Evolutionary conservation across 2,329 filamentous ascomycete genomes (phyloP).

Genomic region (Pseudogymnoascus sp.): DNA sequence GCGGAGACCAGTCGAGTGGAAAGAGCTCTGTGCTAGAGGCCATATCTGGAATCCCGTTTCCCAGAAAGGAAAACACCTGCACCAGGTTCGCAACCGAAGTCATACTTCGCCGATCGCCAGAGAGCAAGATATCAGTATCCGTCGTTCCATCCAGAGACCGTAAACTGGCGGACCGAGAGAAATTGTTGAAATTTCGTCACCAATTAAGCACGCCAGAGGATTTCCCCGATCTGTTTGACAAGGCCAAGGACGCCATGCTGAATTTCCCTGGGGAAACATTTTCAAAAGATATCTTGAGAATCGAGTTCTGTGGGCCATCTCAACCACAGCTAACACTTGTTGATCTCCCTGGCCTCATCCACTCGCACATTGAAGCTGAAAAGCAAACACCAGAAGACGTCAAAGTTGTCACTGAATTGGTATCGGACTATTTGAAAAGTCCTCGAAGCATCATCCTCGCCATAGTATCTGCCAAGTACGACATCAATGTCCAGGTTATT

Average conservation of each 20-base stretch:
- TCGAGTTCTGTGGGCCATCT: slow-evolving; percentile 21
- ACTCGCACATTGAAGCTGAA: slow-evolving; percentile 32
- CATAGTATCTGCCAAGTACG: slow-evolving; percentile 46
- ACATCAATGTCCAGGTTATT: slow-evolving; percentile 53
- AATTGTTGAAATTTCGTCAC: slow-evolving; percentile 14
- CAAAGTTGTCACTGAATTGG: slow-evolving; percentile 37
- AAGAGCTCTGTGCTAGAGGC: slow-evolving; percentile 30
- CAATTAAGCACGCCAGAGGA: slow-evolving; percentile 16
- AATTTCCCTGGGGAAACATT: slow-evolving; percentile 20
- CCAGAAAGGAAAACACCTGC: slow-evolving; percentile 31
- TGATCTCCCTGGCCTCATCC: slow-evolving; percentile 50
- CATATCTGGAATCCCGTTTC: slow-evolving; percentile 32
- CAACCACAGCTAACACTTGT: slow-evolving; percentile 48
- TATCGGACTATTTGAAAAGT: slow-evolving; percentile 45
- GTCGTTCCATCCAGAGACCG: slow-evolving; percentile 15
- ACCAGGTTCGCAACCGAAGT: slow-evolving; percentile 39
- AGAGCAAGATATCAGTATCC: slow-evolving; percentile 10
- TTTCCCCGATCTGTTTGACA: slow-evolving; percentile 17
- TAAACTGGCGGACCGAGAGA: slow-evolving; percentile 10
- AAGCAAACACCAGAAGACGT: slow-evolving; percentile 37
- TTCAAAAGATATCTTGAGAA: slow-evolving; percentile 17
- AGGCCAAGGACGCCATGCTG: slow-evolving; percentile 16
- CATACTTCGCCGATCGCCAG: slow-evolving; percentile 24
- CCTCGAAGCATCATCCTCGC: slow-evolving; percentile 46
- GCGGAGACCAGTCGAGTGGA: slow-evolving; percentile 34